Conservation (phyloP, 1,139 yeast genomes). For the Pichia sp. region DNA sequence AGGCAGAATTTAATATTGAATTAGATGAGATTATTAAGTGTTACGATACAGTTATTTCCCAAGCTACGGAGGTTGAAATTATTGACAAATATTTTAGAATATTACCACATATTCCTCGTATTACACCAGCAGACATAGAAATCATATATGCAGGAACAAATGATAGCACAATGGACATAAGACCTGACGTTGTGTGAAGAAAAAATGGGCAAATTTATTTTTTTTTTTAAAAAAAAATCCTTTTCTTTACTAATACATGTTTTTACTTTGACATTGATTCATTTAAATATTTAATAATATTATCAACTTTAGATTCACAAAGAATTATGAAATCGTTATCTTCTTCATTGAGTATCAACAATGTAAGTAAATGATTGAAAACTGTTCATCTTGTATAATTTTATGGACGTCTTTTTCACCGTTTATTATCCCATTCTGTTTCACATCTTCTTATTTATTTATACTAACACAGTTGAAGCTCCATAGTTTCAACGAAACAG, state of each 20-base stretch:
- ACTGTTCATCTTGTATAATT: too few relatives aligned
- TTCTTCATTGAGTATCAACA: constrained; percentile 4
- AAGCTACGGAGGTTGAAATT: constrained; percentile 15
- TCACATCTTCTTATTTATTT: background rate
- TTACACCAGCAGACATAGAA: constrained; percentile 15
- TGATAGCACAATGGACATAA: constrained; percentile 1
- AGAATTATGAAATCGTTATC: constrained; percentile 4
- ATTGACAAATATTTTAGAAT: constrained; percentile 22
- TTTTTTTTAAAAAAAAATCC: too few relatives aligned
- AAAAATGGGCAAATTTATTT: too few relatives aligned
- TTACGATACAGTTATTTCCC: constrained; percentile 18
- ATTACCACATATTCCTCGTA: constrained; percentile 19
- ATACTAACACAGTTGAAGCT: background rate
- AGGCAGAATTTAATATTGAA: constrained; percentile 13
- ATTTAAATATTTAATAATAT: background rate
- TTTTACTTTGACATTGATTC: background rate
- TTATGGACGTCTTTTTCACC: too few relatives aligned
- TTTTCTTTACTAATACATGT: too few relatives aligned
- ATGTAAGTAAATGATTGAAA: too few relatives aligned
- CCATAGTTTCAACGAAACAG: constrained; percentile 27
- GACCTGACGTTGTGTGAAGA: too few relatives aligned
- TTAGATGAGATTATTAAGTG: constrained; percentile 21
- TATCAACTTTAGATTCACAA: background rate
- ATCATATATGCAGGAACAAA: constrained; percentile 8
- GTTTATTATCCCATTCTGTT: too few relatives aligned